These are phyloP conservation scores for Laguncularia racemosa DNA, from an alignment of 345 rosid species.

Conservation along the genomic window DNA sequence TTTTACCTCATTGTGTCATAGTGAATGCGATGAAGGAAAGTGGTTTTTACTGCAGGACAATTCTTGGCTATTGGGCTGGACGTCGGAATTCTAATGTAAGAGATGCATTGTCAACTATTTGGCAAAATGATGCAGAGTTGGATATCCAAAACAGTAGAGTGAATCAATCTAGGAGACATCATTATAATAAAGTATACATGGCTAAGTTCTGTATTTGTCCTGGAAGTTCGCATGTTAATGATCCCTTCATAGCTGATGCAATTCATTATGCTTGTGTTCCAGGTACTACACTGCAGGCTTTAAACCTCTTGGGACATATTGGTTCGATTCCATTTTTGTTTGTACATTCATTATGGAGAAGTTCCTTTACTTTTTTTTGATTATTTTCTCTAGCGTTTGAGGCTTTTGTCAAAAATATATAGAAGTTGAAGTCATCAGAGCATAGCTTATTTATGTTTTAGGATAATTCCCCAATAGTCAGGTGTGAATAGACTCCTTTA, in stretches of 20 bases:
- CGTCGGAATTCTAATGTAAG: slow-evolving; percentile 5
- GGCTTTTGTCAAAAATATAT: no score
- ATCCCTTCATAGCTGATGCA: slow-evolving; percentile 9
- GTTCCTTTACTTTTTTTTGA: no score
- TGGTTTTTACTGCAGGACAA: slow-evolving; percentile 9
- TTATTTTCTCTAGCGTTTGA: no score
- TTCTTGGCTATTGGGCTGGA: slow-evolving; percentile 14
- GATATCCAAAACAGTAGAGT: slow-evolving; percentile 7
- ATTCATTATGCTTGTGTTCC: slow-evolving; percentile 21
- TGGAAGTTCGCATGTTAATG: slow-evolving; percentile 8
- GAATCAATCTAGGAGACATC: background rate
- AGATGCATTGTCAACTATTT: background rate
- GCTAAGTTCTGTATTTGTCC: slow-evolving; percentile 20
- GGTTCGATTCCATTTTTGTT: no score
- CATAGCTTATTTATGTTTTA: no score
- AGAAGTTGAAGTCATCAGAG: no score
- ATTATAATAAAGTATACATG: slow-evolving; percentile 4
- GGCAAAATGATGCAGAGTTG: slow-evolving; percentile 10
- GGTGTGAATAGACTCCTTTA: no score
- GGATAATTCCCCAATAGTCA: no score
- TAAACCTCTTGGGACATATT: no score
- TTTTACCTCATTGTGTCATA: no score
- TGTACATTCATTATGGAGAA: no score
- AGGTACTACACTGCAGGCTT: slow-evolving; percentile 1
- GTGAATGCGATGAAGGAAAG: no score